Evolutionary conservation across 345 rosid species (phyloP), one percentile per base, ranked within the genome.

Genomic region (Passiflora organensis): DNA sequence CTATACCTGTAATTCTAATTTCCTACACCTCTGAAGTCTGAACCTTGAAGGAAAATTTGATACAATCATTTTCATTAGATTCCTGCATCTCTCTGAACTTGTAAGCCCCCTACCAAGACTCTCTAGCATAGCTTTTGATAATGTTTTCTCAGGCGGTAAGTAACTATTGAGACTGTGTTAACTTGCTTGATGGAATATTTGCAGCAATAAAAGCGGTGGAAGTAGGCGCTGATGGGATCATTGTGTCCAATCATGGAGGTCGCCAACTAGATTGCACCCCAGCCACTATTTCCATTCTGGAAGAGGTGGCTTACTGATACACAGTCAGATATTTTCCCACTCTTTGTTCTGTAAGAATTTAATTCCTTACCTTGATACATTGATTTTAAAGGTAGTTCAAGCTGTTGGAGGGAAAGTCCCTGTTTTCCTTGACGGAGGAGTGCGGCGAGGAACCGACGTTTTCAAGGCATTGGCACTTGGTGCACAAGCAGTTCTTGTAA

Each of bases 391-490:
- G 98, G 91, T 89, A 28, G 97, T 86, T 32, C 84, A 89, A 71
- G 97, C 96, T 58, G 85, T 80, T 38, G 81, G 82, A 63, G 96
- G 95, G 57, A 75, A 78, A 55, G 64, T 93, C 61, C 99, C 96
- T 11, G 99, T 93, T 23, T 86, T 93, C 57, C 84, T 93, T 2
- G 97, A 93, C 45, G 97, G 99, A 19, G 99, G 99, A 20, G 86
- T 93, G 55, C 84, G 97, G 15, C 97, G 96, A 56, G 99, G 99
- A 71, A 93, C 99, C 0, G 97, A 93, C 75, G 97, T 93, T 55
- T 93, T 93, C 72, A 93, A 93, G 81, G 97, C 99, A 13, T 69
- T 93, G 71, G 99, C 99, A 63, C 76, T 93, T 13, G 99, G 99
- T 39, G 97, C 99, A 46, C 78, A 94, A 9, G 99, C 95, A 66